A percentile compares a stretch with the other conserved stretches of the same genome.
These are phyloP conservation scores for Clarireedia sp. DNA, from an alignment of 2,329 filamentous ascomycete genomes.

Conservation along the genomic window DNA sequence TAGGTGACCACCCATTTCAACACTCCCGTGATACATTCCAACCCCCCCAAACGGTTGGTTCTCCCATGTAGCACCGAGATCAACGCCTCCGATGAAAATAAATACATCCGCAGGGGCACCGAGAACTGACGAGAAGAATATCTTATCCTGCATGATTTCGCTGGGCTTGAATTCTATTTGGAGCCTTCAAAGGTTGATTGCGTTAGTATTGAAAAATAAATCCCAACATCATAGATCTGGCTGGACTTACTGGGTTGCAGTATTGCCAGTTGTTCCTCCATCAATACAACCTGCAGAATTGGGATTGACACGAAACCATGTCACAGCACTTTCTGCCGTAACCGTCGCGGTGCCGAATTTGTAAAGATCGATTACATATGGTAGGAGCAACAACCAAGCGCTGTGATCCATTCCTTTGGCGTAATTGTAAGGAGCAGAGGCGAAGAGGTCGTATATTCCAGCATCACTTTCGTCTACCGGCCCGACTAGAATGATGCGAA, in stretches of 20 bases:
- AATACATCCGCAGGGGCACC: neutral
- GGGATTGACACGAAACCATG: constrained; percentile 1
- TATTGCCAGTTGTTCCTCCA: neutral
- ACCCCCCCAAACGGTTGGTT: neutral
- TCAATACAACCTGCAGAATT: neutral
- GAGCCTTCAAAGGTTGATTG: neutral
- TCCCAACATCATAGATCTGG: neutral
- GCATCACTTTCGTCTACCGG: neutral
- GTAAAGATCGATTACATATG: neutral
- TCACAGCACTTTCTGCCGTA: neutral
- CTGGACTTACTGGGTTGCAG: neutral
- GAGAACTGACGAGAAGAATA: neutral
- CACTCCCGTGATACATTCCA: constrained; percentile 1
- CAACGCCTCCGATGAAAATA: neutral
- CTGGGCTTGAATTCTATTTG: neutral
- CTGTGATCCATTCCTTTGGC: constrained; percentile 34
- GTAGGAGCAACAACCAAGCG: constrained; percentile 32
- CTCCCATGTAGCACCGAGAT: neutral
- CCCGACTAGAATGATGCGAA: neutral
- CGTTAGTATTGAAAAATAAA: neutral
- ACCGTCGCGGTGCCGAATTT: neutral
- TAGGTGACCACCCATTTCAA: neutral
- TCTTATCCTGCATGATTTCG: neutral
- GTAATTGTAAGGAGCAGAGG: neutral
- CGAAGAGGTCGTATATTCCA: neutral